Percentiles rank a stretch among this genome's conserved stretches.
Conservation (phyloP, 2,329 filamentous ascomycete genomes). For the Calonectria naviculata region DNA sequence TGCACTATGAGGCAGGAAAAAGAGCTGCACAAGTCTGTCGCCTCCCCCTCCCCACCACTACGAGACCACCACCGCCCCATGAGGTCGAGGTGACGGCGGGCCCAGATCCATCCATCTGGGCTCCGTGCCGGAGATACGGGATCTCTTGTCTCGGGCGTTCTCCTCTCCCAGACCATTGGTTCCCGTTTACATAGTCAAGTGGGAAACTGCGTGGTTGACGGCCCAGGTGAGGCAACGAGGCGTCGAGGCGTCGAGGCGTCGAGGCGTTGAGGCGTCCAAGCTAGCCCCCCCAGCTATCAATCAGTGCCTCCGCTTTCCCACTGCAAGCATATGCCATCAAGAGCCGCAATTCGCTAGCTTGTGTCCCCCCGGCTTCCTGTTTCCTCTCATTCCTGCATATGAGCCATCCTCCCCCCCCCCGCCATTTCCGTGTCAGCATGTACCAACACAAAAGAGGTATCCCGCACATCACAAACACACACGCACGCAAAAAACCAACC, state of each 20-base stretch:
- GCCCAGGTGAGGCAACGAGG: neutral
- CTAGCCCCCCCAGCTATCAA: neutral
- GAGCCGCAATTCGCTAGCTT: neutral
- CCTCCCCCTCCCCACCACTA: neutral
- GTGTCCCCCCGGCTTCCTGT: neutral
- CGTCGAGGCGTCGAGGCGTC: neutral
- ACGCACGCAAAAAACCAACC: neutral
- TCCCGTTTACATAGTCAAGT: neutral
- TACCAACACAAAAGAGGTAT: neutral
- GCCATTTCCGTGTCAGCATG: neutral
- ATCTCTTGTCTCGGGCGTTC: neutral
- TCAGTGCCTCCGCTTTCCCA: neutral
- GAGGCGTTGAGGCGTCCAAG: neutral
- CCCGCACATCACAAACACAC: neutral
- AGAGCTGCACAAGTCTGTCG: no score
- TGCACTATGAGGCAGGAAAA: neutral
- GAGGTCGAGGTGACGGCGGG: neutral
- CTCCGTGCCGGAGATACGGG: neutral
- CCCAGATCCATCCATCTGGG: neutral
- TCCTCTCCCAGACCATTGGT: neutral
- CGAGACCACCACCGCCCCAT: neutral
- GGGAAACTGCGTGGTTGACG: neutral
- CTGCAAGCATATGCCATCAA: neutral
- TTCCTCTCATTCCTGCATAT: constrained; percentile 1
- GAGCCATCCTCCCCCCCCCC: neutral